phyloP scores from a whole-genome alignment of 1,139 yeast species.

The Chernovozyma aurita region DNA sequence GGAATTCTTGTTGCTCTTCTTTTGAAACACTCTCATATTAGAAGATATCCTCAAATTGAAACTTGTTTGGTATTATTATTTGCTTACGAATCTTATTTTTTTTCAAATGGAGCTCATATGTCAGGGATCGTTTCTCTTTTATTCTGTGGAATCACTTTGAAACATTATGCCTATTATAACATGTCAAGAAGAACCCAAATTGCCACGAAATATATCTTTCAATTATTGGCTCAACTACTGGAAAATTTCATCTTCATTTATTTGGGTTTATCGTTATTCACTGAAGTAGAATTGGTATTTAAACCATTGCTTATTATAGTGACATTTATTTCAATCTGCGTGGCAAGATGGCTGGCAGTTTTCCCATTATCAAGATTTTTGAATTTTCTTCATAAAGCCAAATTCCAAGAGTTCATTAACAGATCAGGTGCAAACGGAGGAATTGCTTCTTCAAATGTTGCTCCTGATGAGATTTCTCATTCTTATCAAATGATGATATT shows the following conservation, averaged over 20 bases:
- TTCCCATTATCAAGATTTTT: conserved; percentile 86
- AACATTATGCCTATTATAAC: conserved; percentile 94
- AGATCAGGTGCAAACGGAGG: conserved; percentile 36
- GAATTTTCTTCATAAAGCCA: conserved; percentile 70
- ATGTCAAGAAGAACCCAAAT: conserved; percentile 97
- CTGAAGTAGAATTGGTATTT: conserved; percentile 92
- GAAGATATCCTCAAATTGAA: conserved; percentile 94
- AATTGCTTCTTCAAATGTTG: conserved; percentile 33
- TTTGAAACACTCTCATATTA: conserved; percentile 85
- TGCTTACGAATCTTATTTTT: conserved; percentile 95
- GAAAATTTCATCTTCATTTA: conserved; percentile 97
- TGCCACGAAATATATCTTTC: conserved; percentile 92
- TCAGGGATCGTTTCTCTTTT: conserved; percentile 94
- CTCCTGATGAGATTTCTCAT: conserved; percentile 86
- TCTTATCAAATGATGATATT: conserved; percentile 98
- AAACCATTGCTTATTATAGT: conserved; percentile 89
- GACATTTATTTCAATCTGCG: conserved; percentile 85
- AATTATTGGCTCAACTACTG: conserved; percentile 86
- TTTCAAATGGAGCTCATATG: conserved; percentile 98
- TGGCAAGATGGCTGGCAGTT: conserved; percentile 96
- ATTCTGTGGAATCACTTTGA: conserved; percentile 93
- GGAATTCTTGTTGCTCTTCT: conserved; percentile 88
- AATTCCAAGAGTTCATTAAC: conserved; percentile 36
- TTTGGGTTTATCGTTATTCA: conserved; percentile 87
- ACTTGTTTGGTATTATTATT: conserved; percentile 85